Evolutionary conservation across 371 early-diverging fungal species (phyloP), one percentile per base, ranked within the genome.

Genomic region (Sporodiniella umbellata): DNA sequence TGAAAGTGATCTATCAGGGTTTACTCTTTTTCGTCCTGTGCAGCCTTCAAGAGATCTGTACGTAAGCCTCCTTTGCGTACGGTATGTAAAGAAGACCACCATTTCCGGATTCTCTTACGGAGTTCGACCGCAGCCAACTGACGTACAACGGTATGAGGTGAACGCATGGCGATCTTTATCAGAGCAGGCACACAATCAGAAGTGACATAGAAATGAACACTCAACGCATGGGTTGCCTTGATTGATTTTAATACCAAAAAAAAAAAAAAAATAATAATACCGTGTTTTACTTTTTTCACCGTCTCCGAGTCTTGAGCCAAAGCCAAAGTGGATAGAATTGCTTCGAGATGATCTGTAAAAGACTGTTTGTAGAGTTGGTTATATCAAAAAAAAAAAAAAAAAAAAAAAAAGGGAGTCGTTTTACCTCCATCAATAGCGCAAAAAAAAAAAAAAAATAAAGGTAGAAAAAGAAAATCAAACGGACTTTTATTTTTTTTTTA

Each of bases 81-180:
- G 17, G 57, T 79, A 38, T 78, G 85, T 5, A 88, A 33, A 25
- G 80, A 70, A 18, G 64, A 61, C 94, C 94, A 94, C 78, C 75
- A 83, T 60, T 75, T 82, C 4, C 78, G 43, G 24, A 86, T 66
- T 46, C 85, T 80, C 64, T 94, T 94, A 58, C 90, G 81, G 51
- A 89, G 81, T 75, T 94, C 95, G 17, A 94, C 92, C 17, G 93
- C 88, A 33, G 93, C 90, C 21, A 94, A 74, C 64, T 94, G 93
- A 35, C 93, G 89, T 17, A 93, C 72, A 60, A 75, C 75, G 54
- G 67, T 66, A 37, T 81, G 71, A 31, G 75, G 62, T 8, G 81
- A 82, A 8, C 66, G 70, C 49, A 74, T 56, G 43, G 86, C 68
- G 42, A 91, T 80, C 44, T 84, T 72, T 11, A 81, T 68, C 23